Evolutionary conservation across 805 yeast species (phyloP).

Genomic region (Wickerhamiella shivajii): DNA sequence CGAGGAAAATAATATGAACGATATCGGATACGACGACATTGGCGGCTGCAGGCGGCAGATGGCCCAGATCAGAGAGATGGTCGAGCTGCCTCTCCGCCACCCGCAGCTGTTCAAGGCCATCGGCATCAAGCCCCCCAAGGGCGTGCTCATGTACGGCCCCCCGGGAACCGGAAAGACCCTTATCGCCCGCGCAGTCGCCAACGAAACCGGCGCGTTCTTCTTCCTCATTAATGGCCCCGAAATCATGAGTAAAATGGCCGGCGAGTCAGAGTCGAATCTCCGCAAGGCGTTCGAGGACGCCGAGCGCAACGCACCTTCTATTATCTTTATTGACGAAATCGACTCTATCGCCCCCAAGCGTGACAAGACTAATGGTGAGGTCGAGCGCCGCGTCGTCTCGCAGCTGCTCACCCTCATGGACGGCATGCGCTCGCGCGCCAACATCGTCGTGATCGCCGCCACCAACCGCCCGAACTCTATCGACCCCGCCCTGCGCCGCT

Average conservation of each 20-base stretch:
- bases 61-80: constrained; percentile 98
- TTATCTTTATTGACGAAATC: constrained; percentile 94
- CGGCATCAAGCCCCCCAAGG: constrained; percentile 98
- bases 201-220: constrained; percentile 98
- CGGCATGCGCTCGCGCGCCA: constrained; percentile 99
- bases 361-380: constrained; percentile 99
- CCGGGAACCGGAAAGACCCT: constrained; percentile 99
- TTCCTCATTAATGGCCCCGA: constrained; percentile 97
- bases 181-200: constrained; percentile 99
- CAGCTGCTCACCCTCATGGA: constrained; percentile 97
- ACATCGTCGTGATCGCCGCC: constrained; percentile 96
- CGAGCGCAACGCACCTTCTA: constrained; percentile 95
- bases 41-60: constrained; percentile 99
- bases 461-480: constrained; percentile 79
- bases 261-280: constrained; percentile 93
- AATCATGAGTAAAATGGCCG: constrained; percentile 99
- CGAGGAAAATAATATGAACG: constrained; percentile 90
- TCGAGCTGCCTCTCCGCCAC: constrained; percentile 94
- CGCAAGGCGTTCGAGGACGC: constrained; percentile 99
- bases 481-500: constrained; percentile 74
- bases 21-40: constrained; percentile 96
- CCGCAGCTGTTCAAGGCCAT: constrained; percentile 95
- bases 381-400: constrained; percentile 97
- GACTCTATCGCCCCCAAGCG: constrained; percentile 99
- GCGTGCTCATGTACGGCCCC: constrained; percentile 88